Percentiles rank a stretch among this genome's conserved stretches.
These are phyloP conservation scores for Vigna radiata DNA, from an alignment of 306 rosid genomes.

Conservation along the genomic window DNA sequence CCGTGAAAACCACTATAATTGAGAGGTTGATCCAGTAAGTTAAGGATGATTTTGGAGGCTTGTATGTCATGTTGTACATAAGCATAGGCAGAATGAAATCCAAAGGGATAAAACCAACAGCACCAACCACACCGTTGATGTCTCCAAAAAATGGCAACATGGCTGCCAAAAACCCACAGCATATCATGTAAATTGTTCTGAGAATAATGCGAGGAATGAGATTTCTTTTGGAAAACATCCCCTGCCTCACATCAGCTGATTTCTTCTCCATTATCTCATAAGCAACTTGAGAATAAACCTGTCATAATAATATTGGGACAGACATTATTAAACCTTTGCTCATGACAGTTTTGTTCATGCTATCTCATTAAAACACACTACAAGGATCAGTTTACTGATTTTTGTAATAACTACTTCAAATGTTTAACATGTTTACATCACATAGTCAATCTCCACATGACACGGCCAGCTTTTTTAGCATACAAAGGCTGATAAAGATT, in stretches of 20 bases:
- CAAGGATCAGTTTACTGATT: too few species aligned
- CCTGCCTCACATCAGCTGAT: constrained; percentile 84
- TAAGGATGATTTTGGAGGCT: constrained; percentile 69
- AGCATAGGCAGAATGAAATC: constrained; percentile 96
- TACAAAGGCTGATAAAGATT: too few species aligned
- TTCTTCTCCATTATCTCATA: constrained; percentile 93
- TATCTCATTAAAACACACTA: background rate
- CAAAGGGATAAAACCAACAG: constrained; percentile 89
- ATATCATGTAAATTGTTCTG: constrained; percentile 72
- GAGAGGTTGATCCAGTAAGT: constrained; percentile 77
- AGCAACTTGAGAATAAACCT: constrained; percentile 99
- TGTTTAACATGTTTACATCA: too few species aligned
- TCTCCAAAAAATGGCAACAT: constrained; percentile 97
- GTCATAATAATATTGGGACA: constrained; percentile 22
- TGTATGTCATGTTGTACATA: constrained; percentile 82
- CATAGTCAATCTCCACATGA: too few species aligned
- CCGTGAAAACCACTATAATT: constrained; percentile 76
- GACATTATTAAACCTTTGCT: constrained; percentile 4
- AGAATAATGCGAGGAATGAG: constrained; percentile 81
- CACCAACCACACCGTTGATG: constrained; percentile 87
- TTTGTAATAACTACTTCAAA: background rate
- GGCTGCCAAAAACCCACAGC: constrained; percentile 86
- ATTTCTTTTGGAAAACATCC: constrained; percentile 82
- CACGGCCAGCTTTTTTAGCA: background rate
- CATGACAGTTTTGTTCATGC: background rate